A percentile compares a stretch with the other conserved stretches of the same genome.
Evolutionary conservation across 1,284 basidiomycete genomes (phyloP).

Genomic region (Sparassis latifolia): DNA sequence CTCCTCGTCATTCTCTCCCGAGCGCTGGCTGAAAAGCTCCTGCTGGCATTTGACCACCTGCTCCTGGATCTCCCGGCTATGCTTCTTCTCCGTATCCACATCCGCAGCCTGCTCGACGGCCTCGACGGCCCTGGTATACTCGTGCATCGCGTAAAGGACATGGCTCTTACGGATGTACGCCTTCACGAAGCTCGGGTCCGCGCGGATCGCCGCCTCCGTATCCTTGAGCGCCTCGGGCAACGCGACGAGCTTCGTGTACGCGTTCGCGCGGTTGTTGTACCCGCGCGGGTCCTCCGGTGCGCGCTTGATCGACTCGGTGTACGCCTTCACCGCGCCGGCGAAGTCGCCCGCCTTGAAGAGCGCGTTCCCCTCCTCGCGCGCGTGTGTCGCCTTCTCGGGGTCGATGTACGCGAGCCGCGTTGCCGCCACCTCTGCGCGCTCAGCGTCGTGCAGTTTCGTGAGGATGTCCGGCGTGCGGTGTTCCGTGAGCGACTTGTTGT

Average conservation of each 20-base stretch:
- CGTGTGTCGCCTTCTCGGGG: slow-evolving; percentile 77
- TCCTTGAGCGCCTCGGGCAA: slow-evolving; percentile 97
- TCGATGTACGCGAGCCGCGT: slow-evolving; percentile 86
- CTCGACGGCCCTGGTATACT: slow-evolving; percentile 83
- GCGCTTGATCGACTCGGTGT: slow-evolving; percentile 96
- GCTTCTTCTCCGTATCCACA: slow-evolving; percentile 72
- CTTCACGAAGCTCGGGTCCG: slow-evolving; percentile 90
- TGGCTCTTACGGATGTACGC: slow-evolving; percentile 93
- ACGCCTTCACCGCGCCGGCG: slow-evolving; percentile 87
- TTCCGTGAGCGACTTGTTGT: slow-evolving; percentile 89
- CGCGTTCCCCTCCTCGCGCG: slow-evolving; percentile 89
- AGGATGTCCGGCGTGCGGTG: slow-evolving; percentile 94
- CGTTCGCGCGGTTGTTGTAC: slow-evolving; percentile 96
- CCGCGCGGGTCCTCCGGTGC: slow-evolving; percentile 86
- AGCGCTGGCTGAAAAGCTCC: slow-evolving; percentile 78
- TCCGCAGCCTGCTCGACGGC: slow-evolving; percentile 73
- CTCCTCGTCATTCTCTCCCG: slow-evolving; percentile 88
- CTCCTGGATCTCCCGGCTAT: slow-evolving; percentile 74
- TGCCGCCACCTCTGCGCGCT: slow-evolving; percentile 74
- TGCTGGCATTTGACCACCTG: slow-evolving; percentile 78
- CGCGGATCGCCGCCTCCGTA: slow-evolving; percentile 87
- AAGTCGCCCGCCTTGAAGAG: slow-evolving; percentile 92
- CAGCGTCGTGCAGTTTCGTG: slow-evolving; percentile 83
- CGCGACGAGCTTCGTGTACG: slow-evolving; percentile 93
- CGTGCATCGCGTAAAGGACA: slow-evolving; percentile 87